Evolutionary conservation across 2,329 filamentous ascomycete species (phyloP).

Genomic region (Drechslerella coelobrocha): DNA sequence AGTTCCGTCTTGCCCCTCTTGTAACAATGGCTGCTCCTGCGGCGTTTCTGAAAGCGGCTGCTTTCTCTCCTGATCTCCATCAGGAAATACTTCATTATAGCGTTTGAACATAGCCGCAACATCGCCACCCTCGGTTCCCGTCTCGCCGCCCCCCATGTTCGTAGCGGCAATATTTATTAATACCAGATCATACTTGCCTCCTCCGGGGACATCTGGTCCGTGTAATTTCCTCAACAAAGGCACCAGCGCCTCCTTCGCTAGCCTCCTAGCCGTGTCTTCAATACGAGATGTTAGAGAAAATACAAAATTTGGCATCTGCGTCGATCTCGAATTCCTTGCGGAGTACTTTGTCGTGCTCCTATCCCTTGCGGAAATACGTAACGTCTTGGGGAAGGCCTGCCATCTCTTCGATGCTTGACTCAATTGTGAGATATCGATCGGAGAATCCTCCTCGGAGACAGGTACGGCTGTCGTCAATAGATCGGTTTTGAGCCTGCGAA

Average conservation of each 20-base stretch:
- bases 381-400: constrained; percentile 79
- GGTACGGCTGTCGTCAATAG: constrained; percentile 47
- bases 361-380: constrained; percentile 80
- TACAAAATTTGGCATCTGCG: constrained; percentile 74
- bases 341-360: constrained; percentile 65
- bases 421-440: constrained; percentile 46
- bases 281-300: constrained; percentile 69
- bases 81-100: constrained; percentile 60
- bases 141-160: constrained; percentile 72
- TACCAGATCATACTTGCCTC: constrained; percentile 74
- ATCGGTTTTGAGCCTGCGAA: constrained; percentile 55
- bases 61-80: constrained; percentile 53
- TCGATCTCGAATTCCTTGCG: constrained; percentile 75
- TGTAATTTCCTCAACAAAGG: constrained; percentile 78
- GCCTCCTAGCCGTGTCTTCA: constrained; percentile 69
- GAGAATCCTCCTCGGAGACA: constrained; percentile 38
- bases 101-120: constrained; percentile 72
- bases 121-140: constrained; percentile 69
- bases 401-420: constrained; percentile 61
- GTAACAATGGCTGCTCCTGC: constrained; percentile 42
- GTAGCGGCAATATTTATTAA: constrained; percentile 86
- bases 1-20: constrained; percentile 47
- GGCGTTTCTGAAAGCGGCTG: constrained; percentile 24
- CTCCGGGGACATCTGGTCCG: constrained; percentile 63
- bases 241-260: constrained; percentile 73